Conservation (phyloP, 306 rosid genomes). For the Cicer bijugum region DNA sequence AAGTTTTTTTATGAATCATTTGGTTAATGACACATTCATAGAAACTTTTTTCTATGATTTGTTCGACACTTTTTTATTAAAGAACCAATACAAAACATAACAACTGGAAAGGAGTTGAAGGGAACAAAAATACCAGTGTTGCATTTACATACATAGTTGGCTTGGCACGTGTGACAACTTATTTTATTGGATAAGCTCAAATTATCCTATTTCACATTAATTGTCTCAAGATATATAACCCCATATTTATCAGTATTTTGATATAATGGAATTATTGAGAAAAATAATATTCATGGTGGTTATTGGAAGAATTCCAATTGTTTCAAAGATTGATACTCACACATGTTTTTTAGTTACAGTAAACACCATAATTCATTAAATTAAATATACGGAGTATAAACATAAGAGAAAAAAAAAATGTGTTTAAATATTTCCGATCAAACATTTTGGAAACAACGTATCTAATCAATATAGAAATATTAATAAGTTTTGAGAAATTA, state of each 20-base stretch:
- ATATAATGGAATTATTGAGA: not conserved
- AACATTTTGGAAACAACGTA: no score
- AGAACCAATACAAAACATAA: constrained; percentile 42
- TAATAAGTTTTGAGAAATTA: no score
- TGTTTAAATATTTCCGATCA: no score
- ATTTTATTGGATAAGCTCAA: constrained; percentile 45
- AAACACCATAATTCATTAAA: no score
- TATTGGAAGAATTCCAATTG: constrained; percentile 2
- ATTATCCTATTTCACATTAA: constrained; percentile 26
- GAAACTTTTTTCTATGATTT: constrained; percentile 38
- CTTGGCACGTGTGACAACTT: constrained; percentile 43
- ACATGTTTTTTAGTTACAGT: not conserved
- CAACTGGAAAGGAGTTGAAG: constrained; percentile 43
- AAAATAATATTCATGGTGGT: not conserved
- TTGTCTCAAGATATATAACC: not conserved
- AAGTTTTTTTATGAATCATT: constrained; percentile 38
- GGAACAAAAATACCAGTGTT: constrained; percentile 44
- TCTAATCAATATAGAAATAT: no score
- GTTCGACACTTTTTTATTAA: constrained; percentile 37
- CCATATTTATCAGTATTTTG: constrained; percentile 25
- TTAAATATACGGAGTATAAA: no score
- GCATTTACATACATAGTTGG: constrained; percentile 46
- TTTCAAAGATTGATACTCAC: not conserved
- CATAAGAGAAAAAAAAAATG: no score
- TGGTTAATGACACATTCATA: constrained; percentile 44